Percentiles rank a stretch among this genome's conserved stretches.
Evolutionary conservation across 768 basidiomycete genomes (phyloP).

Genomic region (Boletus vermiculosoides): DNA sequence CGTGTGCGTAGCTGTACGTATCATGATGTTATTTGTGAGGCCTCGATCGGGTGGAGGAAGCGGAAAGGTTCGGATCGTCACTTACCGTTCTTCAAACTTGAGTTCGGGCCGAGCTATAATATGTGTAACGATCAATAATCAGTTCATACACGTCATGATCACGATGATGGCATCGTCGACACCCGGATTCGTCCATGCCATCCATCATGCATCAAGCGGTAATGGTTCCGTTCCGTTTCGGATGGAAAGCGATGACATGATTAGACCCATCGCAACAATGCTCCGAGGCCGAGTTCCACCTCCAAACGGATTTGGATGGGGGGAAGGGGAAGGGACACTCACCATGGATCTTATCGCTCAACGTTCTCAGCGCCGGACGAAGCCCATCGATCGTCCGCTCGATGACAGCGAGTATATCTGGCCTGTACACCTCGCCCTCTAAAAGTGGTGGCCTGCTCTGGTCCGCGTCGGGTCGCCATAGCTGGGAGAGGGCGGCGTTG

Average conservation of each 20-base stretch:
- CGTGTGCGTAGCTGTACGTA: constrained; percentile 52
- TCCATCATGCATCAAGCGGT: too few relatives aligned
- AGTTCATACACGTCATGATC: neutral
- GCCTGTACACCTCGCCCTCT: constrained; percentile 44
- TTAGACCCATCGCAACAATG: neutral
- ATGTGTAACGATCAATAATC: neutral
- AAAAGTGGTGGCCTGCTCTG: constrained; percentile 1
- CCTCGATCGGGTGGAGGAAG: too few relatives aligned
- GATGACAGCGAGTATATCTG: constrained; percentile 61
- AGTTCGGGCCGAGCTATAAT: constrained; percentile 70
- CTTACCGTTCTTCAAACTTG: constrained; percentile 61
- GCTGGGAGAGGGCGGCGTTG: neutral
- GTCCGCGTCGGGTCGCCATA: constrained; percentile 3
- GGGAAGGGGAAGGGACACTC: too few relatives aligned
- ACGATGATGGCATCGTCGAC: neutral
- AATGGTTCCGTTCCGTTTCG: neutral
- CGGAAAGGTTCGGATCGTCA: neutral
- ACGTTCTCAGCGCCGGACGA: constrained; percentile 50
- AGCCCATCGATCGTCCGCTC: constrained; percentile 52
- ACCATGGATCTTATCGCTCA: constrained; percentile 78
- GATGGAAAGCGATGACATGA: neutral
- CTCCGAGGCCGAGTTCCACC: neutral
- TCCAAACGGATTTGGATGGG: neutral
- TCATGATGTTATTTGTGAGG: neutral
- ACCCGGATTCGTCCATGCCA: too few relatives aligned